These are phyloP conservation scores for Aspergillus piperis DNA, from an alignment of 2,329 filamentous ascomycete genomes.

Conservation along the genomic window DNA sequence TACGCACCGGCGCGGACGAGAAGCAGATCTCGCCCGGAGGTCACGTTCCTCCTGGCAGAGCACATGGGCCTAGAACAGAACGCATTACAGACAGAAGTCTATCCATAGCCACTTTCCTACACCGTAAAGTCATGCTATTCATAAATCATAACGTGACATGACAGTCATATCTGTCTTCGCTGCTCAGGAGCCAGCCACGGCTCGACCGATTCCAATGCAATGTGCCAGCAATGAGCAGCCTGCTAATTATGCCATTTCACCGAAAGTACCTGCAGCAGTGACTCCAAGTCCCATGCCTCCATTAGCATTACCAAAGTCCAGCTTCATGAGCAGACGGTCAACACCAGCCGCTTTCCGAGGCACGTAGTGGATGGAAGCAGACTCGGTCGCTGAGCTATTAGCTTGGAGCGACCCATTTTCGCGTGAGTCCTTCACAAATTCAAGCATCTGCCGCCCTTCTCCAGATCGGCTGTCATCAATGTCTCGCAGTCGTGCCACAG, in stretches of 20 bases:
- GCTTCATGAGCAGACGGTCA: constrained; percentile 85
- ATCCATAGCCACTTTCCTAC: not conserved
- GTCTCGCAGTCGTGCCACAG: constrained; percentile 58
- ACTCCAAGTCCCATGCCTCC: constrained; percentile 5
- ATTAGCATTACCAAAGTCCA: constrained; percentile 60
- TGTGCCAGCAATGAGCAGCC: not conserved
- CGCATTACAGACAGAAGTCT: not conserved
- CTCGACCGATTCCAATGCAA: not conserved
- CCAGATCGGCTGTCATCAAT: constrained; percentile 60
- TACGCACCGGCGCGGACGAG: not conserved
- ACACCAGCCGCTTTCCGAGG: constrained; percentile 76
- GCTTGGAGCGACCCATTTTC: constrained; percentile 32
- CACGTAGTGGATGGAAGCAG: constrained; percentile 54
- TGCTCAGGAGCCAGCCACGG: not conserved
- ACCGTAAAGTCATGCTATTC: constrained; percentile 1
- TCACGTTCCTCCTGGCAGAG: not conserved
- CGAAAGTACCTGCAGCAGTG: not conserved
- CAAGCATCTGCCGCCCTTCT: constrained; percentile 39
- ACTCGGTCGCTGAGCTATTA: constrained; percentile 19
- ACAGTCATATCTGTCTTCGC: not conserved
- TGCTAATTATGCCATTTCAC: not conserved
- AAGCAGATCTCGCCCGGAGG: not conserved
- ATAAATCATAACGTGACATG: constrained; percentile 1
- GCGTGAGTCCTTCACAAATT: constrained; percentile 29
- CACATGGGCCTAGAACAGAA: not conserved